Percentiles rank a stretch among this genome's conserved stretches.
Evolutionary conservation across 441 rosid genomes (phyloP).

Genomic region (Codiaeum variegatum): DNA sequence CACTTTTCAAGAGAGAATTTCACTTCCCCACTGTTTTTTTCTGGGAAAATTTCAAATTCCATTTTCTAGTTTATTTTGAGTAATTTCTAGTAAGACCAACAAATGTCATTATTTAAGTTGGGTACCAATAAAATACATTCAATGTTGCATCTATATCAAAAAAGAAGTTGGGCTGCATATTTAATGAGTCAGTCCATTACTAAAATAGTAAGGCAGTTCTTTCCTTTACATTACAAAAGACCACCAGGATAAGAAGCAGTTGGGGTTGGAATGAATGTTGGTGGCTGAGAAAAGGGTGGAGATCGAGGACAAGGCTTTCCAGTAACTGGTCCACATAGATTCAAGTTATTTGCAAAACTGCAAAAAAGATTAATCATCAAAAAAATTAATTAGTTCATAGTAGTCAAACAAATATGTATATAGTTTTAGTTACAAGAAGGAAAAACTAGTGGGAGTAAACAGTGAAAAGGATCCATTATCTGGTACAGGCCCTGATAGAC

Average conservation of each 20-base stretch:
- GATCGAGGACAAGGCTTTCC: conserved; percentile 90
- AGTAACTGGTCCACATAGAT: conserved; percentile 86
- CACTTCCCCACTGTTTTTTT: background rate
- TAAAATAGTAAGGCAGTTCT: background rate
- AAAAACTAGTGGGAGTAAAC: conserved; percentile 90
- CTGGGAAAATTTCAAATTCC: background rate
- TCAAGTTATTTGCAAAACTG: conserved; percentile 87
- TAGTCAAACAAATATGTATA: background rate
- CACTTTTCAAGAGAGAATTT: conserved; percentile 1
- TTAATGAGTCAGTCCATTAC: background rate
- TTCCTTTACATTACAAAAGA: background rate
- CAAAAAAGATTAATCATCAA: conserved; percentile 28
- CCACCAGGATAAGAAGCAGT: conserved; percentile 65
- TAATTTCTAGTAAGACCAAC: background rate
- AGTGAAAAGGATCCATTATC: conserved; percentile 89
- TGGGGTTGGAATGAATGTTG: conserved; percentile 72
- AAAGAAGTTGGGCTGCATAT: background rate
- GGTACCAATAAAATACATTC: background rate
- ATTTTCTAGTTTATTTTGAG: background rate
- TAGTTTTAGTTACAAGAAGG: background rate
- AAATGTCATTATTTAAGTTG: background rate
- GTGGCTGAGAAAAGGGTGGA: conserved; percentile 93
- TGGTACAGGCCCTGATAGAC: conserved; percentile 78
- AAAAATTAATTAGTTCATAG: conserved; percentile 11
- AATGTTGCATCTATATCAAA: background rate